These are phyloP conservation scores for Metschnikowia peoriensis DNA, from an alignment of 805 yeast genomes.

Conservation along the genomic window DNA sequence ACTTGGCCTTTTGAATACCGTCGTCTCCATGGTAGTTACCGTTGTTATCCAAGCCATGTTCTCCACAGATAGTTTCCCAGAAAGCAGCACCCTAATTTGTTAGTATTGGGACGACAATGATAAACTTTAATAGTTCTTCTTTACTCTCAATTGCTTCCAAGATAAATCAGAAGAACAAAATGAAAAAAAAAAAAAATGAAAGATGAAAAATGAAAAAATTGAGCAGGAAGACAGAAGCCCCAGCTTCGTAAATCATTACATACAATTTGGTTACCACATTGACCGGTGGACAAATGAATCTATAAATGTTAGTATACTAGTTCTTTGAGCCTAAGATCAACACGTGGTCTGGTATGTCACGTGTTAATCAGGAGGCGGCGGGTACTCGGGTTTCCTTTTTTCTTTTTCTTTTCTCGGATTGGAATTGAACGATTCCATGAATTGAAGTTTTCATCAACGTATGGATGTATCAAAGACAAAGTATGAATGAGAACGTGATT, in stretches of 20 bases:
- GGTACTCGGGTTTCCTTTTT: background rate
- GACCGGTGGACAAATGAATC: slow-evolving; percentile 97
- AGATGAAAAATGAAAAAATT: background rate
- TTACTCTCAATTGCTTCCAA: background rate
- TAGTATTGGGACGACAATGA: slow-evolving; percentile 3
- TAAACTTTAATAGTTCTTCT: too few relatives aligned
- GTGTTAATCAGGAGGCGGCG: background rate
- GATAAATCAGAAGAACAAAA: background rate
- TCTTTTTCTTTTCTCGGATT: background rate
- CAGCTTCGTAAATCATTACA: slow-evolving; percentile 26
- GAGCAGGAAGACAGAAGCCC: background rate
- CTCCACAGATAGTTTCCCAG: slow-evolving; percentile 90
- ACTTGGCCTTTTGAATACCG: slow-evolving; percentile 48
- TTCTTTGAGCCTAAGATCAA: background rate
- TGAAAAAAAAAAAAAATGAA: background rate
- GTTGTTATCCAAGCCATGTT: slow-evolving; percentile 74
- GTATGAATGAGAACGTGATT: background rate
- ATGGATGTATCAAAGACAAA: background rate
- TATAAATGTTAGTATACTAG: slow-evolving; percentile 25
- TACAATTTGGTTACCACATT: slow-evolving; percentile 97
- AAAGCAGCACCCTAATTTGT: slow-evolving; percentile 74
- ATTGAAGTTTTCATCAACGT: too few relatives aligned
- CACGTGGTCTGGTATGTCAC: background rate
- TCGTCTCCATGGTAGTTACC: slow-evolving; percentile 62
- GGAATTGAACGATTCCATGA: background rate